Conservation (phyloP, 768 basidiomycete species). For the Grammothele lineata region DNA sequence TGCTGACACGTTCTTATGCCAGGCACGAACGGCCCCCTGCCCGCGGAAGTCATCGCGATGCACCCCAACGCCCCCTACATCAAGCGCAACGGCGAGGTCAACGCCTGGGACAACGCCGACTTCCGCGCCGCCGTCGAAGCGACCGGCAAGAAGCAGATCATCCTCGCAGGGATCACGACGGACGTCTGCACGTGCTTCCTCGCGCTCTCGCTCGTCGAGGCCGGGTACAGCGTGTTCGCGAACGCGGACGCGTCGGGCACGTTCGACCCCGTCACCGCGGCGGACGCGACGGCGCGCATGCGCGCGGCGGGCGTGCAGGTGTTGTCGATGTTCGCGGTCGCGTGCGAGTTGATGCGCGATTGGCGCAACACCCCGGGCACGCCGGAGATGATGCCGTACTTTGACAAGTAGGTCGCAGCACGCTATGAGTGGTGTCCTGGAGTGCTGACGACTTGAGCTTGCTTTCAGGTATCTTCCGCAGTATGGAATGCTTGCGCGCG, state of each 20-base stretch:
- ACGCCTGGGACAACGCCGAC: slow-evolving; percentile 49
- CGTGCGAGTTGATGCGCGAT: slow-evolving; percentile 45
- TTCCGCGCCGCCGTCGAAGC: slow-evolving; percentile 43
- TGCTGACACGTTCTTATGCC: background rate
- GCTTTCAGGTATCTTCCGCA: slow-evolving; percentile 26
- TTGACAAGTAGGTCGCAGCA: slow-evolving; percentile 35
- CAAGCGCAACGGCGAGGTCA: slow-evolving; percentile 45
- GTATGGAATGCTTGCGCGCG: slow-evolving; percentile 30
- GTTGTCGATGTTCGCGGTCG: slow-evolving; percentile 40
- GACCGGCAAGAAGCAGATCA: slow-evolving; percentile 46
- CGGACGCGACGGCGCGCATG: slow-evolving; percentile 46
- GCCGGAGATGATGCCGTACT: slow-evolving; percentile 38
- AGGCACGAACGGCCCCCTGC: slow-evolving; percentile 49
- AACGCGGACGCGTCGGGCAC: slow-evolving; percentile 46
- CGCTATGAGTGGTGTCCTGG: too few species aligned
- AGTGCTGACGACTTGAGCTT: background rate
- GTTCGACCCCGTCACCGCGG: slow-evolving; percentile 35
- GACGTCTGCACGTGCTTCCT: slow-evolving; percentile 49
- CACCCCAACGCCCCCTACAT: slow-evolving; percentile 41
- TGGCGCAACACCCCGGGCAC: slow-evolving; percentile 47
- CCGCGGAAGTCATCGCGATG: slow-evolving; percentile 40
- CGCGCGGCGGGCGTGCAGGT: slow-evolving; percentile 43
- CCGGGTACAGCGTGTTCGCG: slow-evolving; percentile 45
- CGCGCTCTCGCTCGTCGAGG: slow-evolving; percentile 41
- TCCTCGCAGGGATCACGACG: slow-evolving; percentile 46